Percentiles rank a stretch among this genome's conserved stretches.
Evolutionary conservation across 441 rosid species (phyloP).

Genomic region (Erodium texanum): DNA sequence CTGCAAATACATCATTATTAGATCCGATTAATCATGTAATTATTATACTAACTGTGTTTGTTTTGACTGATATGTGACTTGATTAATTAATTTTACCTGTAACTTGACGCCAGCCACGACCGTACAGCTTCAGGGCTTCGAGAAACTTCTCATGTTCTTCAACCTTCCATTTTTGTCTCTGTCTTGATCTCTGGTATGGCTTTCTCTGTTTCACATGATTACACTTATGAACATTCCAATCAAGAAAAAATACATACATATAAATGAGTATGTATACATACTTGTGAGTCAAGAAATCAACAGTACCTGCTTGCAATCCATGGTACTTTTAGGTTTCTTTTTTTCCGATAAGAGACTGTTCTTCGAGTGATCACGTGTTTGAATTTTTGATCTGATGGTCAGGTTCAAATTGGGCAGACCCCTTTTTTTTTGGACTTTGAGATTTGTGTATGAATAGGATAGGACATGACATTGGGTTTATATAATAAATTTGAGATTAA

Average conservation of each 20-base stretch:
- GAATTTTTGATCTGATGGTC: no score
- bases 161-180: constrained; percentile 1
- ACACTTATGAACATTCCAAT: no score
- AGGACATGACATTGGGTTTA: background rate
- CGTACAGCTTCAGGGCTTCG: background rate
- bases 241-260: no score
- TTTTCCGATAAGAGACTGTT: no score
- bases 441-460: background rate
- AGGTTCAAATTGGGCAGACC: no score
- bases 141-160: background rate
- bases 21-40: background rate
- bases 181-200: background rate
- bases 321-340: no score
- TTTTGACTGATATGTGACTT: background rate
- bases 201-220: background rate
- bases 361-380: no score
- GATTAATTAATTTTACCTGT: background rate
- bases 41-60: no score
- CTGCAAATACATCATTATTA: background rate
- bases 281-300: no score
- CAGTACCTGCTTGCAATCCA: no score
- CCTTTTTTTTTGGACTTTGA: background rate
- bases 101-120: background rate
- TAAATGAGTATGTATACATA: no score
- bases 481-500: background rate